Evolutionary conservation across 177 flowering plant genomes (phyloP), one percentile per base, ranked within the genome.

Genomic region (Telopea speciosissima): DNA sequence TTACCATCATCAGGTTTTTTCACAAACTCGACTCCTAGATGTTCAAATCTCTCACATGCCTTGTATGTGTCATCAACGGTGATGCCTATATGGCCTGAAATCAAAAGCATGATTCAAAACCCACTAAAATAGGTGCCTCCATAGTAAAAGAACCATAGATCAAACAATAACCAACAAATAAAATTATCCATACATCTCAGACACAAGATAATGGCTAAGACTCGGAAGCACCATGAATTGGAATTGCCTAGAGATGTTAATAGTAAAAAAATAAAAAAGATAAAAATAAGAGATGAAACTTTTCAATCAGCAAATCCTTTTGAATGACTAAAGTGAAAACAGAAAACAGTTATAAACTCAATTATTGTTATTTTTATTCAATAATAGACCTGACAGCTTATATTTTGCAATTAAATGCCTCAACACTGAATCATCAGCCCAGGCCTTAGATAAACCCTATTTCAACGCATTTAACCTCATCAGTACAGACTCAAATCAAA

Each of bases 1-100:
- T 79, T 86, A 95, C 99, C 97, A 73, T 89, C 97, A 82, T 87
- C 85, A 45, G 97, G 97, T 75, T 83, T 95, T 73, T 95, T 95
- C 13, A 88, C 97, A 76, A 95, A 92, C 70, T 89, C 91, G 68
- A 95, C 97, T 16, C 94, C 96, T 17, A 91, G 76, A 44, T 83
- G 60, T 79, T 87, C 90, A 79, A 95, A 92, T 79, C 99, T 84
- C 81, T 88, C 87, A 59, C 97, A 95, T 42, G 97, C 97, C 80
- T 89, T 90, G 84, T 80, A 80, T 63, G 87, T 83, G 74, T 95
- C 97, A 79, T 89, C 97, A 68, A 95, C 97, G 68, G 99, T 95
- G 65, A 92, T 80, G 52, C 97, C 99, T 45, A 95, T 92, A 82
- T 95, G 99, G 62, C 99, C 99, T 95, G 86, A 62, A 76, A 78